Evolutionary conservation across 306 rosid species (phyloP).

Genomic region (Vigna unguiculata): DNA sequence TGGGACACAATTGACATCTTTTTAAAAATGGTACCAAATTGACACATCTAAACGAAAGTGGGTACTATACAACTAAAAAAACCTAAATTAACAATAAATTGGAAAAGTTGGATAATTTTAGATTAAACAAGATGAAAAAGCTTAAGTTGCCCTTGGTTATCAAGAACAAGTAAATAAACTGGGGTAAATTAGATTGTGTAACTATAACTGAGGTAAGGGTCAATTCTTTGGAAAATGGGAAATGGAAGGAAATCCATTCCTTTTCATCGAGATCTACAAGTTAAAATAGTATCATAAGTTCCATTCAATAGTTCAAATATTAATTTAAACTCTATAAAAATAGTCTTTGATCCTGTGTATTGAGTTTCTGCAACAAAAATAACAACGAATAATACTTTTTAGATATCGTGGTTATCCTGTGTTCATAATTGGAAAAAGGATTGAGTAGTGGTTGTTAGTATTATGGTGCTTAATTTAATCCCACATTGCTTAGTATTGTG

Average conservation of each 20-base stretch:
- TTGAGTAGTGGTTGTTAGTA: too few species aligned
- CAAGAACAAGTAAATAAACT: constrained; percentile 12
- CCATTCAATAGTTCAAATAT: constrained; percentile 18
- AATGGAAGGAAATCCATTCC: constrained; percentile 23
- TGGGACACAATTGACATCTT: too few species aligned
- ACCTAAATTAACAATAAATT: neutral
- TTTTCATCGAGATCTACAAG: constrained; percentile 43
- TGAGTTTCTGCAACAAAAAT: neutral
- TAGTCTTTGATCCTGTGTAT: neutral
- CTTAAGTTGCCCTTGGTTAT: too few species aligned
- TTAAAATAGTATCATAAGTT: neutral
- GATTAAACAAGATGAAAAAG: neutral
- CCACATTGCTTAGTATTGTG: too few species aligned
- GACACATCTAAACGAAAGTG: too few species aligned
- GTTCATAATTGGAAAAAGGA: too few species aligned
- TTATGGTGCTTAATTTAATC: too few species aligned
- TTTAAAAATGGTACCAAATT: too few species aligned
- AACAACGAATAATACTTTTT: neutral
- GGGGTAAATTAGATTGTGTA: constrained; percentile 12
- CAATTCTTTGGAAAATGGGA: constrained; percentile 43
- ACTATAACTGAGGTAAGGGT: neutral
- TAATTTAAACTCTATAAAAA: neutral
- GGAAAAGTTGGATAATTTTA: too few species aligned
- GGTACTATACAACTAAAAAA: too few species aligned
- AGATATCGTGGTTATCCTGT: too few species aligned